Evolutionary conservation across 2,329 filamentous ascomycete genomes (phyloP), one percentile per base, ranked within the genome.

Genomic region (Fusarium foetens): DNA sequence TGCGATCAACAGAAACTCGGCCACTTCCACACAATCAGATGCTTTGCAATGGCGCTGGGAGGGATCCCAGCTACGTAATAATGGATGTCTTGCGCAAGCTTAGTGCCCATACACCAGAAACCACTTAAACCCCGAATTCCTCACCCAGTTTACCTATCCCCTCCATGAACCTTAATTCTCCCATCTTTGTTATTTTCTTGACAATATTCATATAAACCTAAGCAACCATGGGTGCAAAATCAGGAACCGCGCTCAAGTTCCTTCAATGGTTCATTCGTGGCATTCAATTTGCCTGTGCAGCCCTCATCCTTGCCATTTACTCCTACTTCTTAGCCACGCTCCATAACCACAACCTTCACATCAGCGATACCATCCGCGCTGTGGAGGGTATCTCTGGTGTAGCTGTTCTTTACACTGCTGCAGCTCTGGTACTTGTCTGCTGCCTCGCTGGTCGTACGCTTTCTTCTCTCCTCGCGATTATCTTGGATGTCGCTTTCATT

Each of bases 321-420:
- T 91, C 91, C 54, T 97, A 97, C 86, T 97, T 94, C 86, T 89
- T 98, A 54, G 90, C 92, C 13, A 88, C 92, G 13, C 88, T 95
- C 19, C 80, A 88, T 69, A 89, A 91, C 77, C 89, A 94, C 82
- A 77, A 90, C 74, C 81, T 91, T 19, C 63, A 78, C 64, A 94
- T 95, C 73, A 85, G 87, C 23, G 89, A 82, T 74, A 91, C 88
- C 83, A 83, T 92, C 66, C 90, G 91, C 62, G 93, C 93, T 33
- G 93, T 96, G 62, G 91, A 91, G 77, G 94, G 93, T 71, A 91
- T 98, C 66, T 88, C 93, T 0, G 95, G 94, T 55, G 87, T 87
- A 3, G 93, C 90, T 5, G 88, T 91, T 1, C 79, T 97, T 13
- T 98, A 97, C 84, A 90, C 91, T 57, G 82, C 94, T 66, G 81